Base-by-base conservation (phyloP, 805 yeast genomes). In the Lachancea mirantina region DNA sequence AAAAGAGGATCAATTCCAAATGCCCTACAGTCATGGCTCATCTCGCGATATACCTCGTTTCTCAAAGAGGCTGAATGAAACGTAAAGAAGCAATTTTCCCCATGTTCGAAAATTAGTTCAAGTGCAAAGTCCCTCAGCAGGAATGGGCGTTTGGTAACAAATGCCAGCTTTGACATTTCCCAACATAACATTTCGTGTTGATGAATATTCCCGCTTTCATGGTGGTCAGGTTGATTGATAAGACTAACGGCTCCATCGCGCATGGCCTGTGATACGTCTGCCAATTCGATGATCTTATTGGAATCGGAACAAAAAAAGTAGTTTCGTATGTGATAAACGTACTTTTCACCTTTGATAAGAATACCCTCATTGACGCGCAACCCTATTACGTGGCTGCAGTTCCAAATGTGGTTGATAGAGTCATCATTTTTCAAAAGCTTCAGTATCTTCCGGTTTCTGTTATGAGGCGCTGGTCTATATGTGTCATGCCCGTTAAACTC, bases 61-160 rank as follows among this genome's bases (percentile, higher is more conserved):
- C 95, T 59, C 15, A 63, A 66, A 21, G 55, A 61, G 4, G 65
- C 62, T 14, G 67, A 62, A n/a, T 65, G 57, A 30, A 84, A 78
- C 0, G 89, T 81, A 6, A 85, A 62, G 38, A 85, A 59, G 23
- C 76, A 66, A 41, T 84, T 80, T 1, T 77, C 71, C 0, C 92
- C 94, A 53, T 79, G 76, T 16, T 69, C 68, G 52, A 84, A 82
- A 41, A 83, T 77, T 47, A 84, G 57, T 48, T 85, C 95, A 21
- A 84, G 50, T 0, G 92, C 95, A 27, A 81, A 82, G 55, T 84
- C 94, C 35, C 95, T 61, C 10, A 85, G 61, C 13, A 85, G 54
- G 46, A 84, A 85, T 23, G 80, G 84, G 32, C 94, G 60, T 41
- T 81, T 83, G 3, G 85, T 75, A 8, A 79, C 72, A 4, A 80